Base-by-base conservation (phyloP, 2,329 filamentous ascomycete species). In the Diplocarpon mali region DNA sequence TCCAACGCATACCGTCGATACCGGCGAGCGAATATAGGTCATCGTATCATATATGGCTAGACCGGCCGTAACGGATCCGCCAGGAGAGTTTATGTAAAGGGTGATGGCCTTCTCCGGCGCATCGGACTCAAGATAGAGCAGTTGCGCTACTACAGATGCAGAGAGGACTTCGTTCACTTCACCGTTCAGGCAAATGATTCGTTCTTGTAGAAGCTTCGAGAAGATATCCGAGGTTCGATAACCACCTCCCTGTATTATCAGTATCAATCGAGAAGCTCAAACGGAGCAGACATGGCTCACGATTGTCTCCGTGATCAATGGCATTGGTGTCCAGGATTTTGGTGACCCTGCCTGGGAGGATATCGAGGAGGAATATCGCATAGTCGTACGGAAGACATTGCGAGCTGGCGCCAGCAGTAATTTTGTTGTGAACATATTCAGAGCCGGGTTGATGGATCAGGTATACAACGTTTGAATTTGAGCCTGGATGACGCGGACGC, bases 21-120 rank as follows among this genome's bases (percentile, higher is more conserved):
- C 88, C 1, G 90, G 87, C 2, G 85, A 85, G 49, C 83, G 80
- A 62, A 98, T 96, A 65, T 98, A 98, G 56, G 83, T 80, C 90
- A 98, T 96, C 11, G 92, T 98, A 64, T 98, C 92, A 72, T 98
- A 98, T 59, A 98, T 96, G 20, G 92, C 89, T 48, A 84, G 72
- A 13, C 80, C 79, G 64, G 92, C 90, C 50, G 84, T 90, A 34
- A 98, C 89, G 35, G 85, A 90, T 45, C 92, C 92, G 40, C 92
- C 92, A 0, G 90, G 90, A 0, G 86, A 94, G 69, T 98, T 95
- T 65, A 98, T 98, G 66, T 98, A 98, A 64, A 98, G 85, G 42
- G 85, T 92, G 53, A 98, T 96, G 11, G 88, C 85, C 64, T 95
- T 95, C 45, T 93, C 80, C 3, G 90, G 89, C 60, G 86, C 87